Evolutionary conservation across 2,329 filamentous ascomycete species (phyloP).

Genomic region (Cladosporium halotolerans): DNA sequence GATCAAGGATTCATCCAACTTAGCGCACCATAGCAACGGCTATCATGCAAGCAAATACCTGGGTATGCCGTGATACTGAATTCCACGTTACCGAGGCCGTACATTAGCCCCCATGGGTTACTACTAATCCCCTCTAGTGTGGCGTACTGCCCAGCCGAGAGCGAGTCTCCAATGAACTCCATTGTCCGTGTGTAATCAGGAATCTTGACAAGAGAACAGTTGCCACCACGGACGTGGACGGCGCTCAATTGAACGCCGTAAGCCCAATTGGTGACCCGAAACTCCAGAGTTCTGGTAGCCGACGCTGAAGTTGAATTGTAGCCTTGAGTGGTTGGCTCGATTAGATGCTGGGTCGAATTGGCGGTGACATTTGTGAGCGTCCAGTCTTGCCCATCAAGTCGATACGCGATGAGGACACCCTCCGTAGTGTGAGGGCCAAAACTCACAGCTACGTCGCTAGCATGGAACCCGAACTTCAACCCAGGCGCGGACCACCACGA

Average conservation of each 20-base stretch:
- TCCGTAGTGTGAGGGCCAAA: slow-evolving; percentile 49
- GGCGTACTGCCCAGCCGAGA: slow-evolving; percentile 52
- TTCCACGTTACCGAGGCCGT: slow-evolving; percentile 53
- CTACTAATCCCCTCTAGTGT: slow-evolving; percentile 53
- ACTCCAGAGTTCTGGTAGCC: slow-evolving; percentile 47
- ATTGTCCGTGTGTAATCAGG: slow-evolving; percentile 33
- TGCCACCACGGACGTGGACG: slow-evolving; percentile 43
- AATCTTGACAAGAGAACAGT: slow-evolving; percentile 40
- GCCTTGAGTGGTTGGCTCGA: slow-evolving; percentile 41
- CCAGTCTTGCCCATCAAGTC: slow-evolving; percentile 55
- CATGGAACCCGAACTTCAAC: slow-evolving; percentile 51
- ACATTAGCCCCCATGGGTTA: slow-evolving; percentile 51
- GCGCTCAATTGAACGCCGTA: slow-evolving; percentile 52
- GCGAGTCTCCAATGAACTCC: slow-evolving; percentile 42
- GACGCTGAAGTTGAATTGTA: slow-evolving; percentile 39
- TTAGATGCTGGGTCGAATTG: slow-evolving; percentile 50
- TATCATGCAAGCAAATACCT: slow-evolving; percentile 52
- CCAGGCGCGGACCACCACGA: slow-evolving; percentile 48
- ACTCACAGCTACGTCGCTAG: slow-evolving; percentile 46
- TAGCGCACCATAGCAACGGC: slow-evolving; percentile 46
- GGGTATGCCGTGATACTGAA: slow-evolving; percentile 54
- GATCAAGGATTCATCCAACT: neutral
- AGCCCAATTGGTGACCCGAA: slow-evolving; percentile 57
- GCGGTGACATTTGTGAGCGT: slow-evolving; percentile 55
- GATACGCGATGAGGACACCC: slow-evolving; percentile 51